phyloP scores from a whole-genome alignment of 495 filamentous ascomycete genomes.

The Neurospora cerealis region DNA sequence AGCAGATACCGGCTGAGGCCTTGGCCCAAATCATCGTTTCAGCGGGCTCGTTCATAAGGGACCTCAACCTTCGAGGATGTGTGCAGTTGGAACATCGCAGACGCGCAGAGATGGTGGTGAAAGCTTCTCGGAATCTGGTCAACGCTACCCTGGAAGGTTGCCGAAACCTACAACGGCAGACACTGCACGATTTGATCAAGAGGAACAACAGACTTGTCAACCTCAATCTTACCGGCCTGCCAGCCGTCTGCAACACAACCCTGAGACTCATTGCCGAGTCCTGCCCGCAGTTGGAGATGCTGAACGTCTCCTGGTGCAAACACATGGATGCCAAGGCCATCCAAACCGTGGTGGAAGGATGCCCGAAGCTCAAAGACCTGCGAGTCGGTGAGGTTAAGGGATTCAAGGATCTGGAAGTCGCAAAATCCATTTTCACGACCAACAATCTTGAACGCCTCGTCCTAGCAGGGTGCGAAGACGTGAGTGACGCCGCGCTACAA shows the following conservation, averaged over 20 bases:
- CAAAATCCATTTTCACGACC: conserved; percentile 59
- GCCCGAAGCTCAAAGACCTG: conserved; percentile 64
- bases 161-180: conserved; percentile 62
- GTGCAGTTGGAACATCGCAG: conserved; percentile 68
- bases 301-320: conserved; percentile 90
- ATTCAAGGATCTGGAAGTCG: conserved; percentile 61
- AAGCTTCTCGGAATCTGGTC: conserved; percentile 75
- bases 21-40: conserved; percentile 75
- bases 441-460: conserved; percentile 77
- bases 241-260: conserved; percentile 69
- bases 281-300: conserved; percentile 67
- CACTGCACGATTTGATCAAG: conserved; percentile 70
- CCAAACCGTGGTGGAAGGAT: conserved; percentile 58
- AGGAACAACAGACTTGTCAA: conserved; percentile 68
- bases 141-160: conserved; percentile 85
- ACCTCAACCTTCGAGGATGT: conserved; percentile 64
- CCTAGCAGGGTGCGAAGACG: conserved; percentile 62
- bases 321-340: conserved; percentile 79
- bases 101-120: conserved; percentile 61
- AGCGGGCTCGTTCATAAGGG: conserved; percentile 80
- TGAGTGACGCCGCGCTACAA: conserved; percentile 62
- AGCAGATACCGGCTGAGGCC: conserved; percentile 70
- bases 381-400: conserved; percentile 73
- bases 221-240: conserved; percentile 75
- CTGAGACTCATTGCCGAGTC: conserved; percentile 80